These are phyloP conservation scores for Cladosporium sp. DNA, from an alignment of 2,329 filamentous ascomycete species.

Conservation along the genomic window DNA sequence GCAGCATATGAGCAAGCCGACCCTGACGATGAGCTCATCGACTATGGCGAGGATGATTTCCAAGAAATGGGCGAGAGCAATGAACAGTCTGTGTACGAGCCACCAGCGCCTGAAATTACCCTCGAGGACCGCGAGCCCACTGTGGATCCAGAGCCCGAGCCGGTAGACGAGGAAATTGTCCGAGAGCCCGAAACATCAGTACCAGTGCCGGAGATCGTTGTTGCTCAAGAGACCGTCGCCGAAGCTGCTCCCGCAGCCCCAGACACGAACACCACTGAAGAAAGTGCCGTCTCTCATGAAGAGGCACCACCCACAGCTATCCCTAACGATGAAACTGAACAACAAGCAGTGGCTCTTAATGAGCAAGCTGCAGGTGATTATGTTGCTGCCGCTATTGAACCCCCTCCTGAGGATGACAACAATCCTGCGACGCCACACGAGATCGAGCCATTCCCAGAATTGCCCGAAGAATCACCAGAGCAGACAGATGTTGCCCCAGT, in stretches of 20 bases:
- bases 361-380: not conserved
- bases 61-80: conserved; percentile 19
- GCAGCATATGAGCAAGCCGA: conserved; percentile 17
- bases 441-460: conserved; percentile 12
- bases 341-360: not conserved
- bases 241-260: not conserved
- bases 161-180: conserved; percentile 24
- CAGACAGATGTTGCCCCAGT: not conserved
- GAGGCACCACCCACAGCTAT: not conserved
- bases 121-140: conserved; percentile 1
- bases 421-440: not conserved
- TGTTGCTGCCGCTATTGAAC: not conserved
- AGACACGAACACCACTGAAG: not conserved
- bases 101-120: conserved; percentile 8
- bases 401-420: not conserved
- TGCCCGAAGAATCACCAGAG: conserved; percentile 9
- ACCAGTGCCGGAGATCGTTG: conserved; percentile 10
- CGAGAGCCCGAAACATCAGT: conserved; percentile 22
- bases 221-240: not conserved
- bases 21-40: conserved; percentile 40
- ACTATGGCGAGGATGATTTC: conserved; percentile 37
- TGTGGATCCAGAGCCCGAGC: not conserved
- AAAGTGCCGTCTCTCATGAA: not conserved
- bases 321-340: not conserved
- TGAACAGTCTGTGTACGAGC: conserved; percentile 9